Evolutionary conservation across 2,329 filamentous ascomycete genomes (phyloP).

Genomic region (Aspergillus neotritici): DNA sequence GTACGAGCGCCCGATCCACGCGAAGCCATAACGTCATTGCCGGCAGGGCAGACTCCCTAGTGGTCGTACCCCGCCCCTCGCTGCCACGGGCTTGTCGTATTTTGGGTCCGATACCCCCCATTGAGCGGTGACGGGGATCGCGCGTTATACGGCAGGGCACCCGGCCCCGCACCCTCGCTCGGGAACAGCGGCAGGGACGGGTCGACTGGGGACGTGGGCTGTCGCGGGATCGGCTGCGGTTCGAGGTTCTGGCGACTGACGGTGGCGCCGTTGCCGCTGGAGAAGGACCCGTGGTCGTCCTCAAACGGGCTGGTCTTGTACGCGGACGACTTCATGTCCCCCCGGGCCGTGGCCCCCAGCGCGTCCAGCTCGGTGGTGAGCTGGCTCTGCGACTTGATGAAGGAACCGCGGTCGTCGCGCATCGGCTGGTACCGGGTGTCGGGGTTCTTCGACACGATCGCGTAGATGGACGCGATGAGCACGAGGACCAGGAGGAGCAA

Average conservation of each 20-base stretch:
- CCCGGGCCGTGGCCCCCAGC: conserved; percentile 79
- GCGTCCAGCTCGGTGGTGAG: conserved; percentile 85
- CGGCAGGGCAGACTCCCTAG: conserved; percentile 32
- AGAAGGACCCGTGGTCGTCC: conserved; percentile 65
- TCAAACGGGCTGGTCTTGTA: conserved; percentile 59
- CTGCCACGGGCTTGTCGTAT: conserved; percentile 60
- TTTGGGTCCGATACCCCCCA: conserved; percentile 40
- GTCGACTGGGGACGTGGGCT: conserved; percentile 43
- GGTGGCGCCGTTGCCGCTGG: conserved; percentile 44
- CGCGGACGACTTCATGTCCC: conserved; percentile 61
- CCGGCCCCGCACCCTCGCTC: conserved; percentile 34
- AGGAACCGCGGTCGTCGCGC: conserved; percentile 91
- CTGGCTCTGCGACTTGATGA: conserved; percentile 92
- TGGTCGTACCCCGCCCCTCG: conserved; percentile 60
- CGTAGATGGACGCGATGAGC: conserved; percentile 68
- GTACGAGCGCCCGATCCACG: conserved; percentile 24
- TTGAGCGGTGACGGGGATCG: conserved; percentile 30
- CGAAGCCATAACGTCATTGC: conserved; percentile 38
- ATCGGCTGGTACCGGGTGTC: conserved; percentile 94
- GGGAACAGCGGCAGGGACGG: conserved; percentile 45
- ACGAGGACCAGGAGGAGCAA: conserved; percentile 78
- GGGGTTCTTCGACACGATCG: conserved; percentile 85
- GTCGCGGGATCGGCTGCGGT: conserved; percentile 22
- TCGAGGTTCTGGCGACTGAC: conserved; percentile 47
- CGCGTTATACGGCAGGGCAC: conserved; percentile 35